Conservation (phyloP, 805 yeast genomes). For the Cyberlindnera japonica region DNA sequence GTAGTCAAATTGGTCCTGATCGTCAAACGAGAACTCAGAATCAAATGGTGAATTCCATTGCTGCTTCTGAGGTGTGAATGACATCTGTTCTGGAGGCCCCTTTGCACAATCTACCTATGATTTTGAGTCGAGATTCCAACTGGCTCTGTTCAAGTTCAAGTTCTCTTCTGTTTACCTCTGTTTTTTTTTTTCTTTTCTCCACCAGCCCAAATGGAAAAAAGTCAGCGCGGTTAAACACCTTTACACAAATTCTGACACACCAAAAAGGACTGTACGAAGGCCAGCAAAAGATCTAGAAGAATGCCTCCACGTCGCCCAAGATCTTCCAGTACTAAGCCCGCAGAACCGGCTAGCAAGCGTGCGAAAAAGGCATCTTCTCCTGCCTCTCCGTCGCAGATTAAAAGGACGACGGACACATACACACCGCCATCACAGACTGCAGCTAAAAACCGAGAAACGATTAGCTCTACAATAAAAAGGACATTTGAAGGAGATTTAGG, state of each 20-base stretch:
- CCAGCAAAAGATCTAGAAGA: not conserved
- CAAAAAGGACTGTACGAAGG: no score
- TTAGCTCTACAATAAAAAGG: not conserved
- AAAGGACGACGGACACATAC: slow-evolving; percentile 10
- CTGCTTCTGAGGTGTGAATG: not conserved
- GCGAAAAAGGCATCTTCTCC: slow-evolving; percentile 1
- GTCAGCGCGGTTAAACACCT: no score
- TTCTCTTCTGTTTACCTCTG: not conserved
- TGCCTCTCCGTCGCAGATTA: slow-evolving; percentile 1
- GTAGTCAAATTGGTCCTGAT: not conserved
- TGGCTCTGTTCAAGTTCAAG: no score
- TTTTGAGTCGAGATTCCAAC: not conserved
- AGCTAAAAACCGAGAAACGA: slow-evolving; percentile 1
- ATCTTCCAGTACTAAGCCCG: not conserved
- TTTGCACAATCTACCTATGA: not conserved
- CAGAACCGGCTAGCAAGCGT: slow-evolving; percentile 3
- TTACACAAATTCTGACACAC: not conserved
- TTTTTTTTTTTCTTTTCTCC: not conserved
- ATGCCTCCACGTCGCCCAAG: slow-evolving; percentile 6
- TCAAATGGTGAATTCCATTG: not conserved
- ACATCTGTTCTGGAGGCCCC: not conserved
- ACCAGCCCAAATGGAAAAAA: no score
- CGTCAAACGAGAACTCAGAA: not conserved
- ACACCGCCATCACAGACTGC: slow-evolving; percentile 6
- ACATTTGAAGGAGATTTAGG: not conserved